Base-by-base conservation (phyloP, 805 yeast genomes). In the Debaryomyces castellii region DNA sequence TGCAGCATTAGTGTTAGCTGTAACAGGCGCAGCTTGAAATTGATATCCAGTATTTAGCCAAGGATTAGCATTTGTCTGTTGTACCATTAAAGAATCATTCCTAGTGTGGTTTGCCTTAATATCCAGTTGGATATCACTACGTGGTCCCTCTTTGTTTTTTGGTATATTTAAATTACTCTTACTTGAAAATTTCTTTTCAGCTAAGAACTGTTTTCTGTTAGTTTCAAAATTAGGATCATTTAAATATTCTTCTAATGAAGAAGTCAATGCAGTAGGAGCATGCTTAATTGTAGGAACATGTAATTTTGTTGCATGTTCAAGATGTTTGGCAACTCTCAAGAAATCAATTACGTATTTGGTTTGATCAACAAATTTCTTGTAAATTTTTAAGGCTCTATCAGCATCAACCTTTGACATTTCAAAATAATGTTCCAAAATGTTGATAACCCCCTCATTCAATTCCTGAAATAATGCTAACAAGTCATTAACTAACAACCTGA, bases 211-310 rank as follows among this genome's bases (percentile, higher is more conserved):
- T 48, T 82, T 71, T 62, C 95, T 79, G 61, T 88, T 89, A 7
- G 70, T 67, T 54, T 89, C 96, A 65, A 89, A 89, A 54, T 85
- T 83, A 7, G 91, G 89, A 60, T 92, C 97, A 52, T 83, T 78
- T 53, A 94, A 70, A 63, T 92, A 95, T 55, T 91, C 97, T 60
- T 89, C 94, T 50, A 94, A 77, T 11, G 95, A 84, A 27, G 83
- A 77, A 3, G 96, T 87, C 51, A 94, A 75, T 21, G 96, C 94
- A 2, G 97, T 91, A 18, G 97, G 97, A 1, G 98, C 98, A 67
- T 94, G 99, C 62, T 89, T 89, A 50, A 94, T 91, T 11, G 96
- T 91, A 30, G 99, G 99, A 27, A 94, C 96, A 57, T 85, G 91
- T 52, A 92, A 72, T 57, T 90, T 90, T 2, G 97, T 90, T 10